A percentile compares a stretch with the other conserved stretches of the same genome.
These are phyloP conservation scores for Auricularia heimuer DNA, from an alignment of 768 basidiomycete genomes.

Conservation along the genomic window DNA sequence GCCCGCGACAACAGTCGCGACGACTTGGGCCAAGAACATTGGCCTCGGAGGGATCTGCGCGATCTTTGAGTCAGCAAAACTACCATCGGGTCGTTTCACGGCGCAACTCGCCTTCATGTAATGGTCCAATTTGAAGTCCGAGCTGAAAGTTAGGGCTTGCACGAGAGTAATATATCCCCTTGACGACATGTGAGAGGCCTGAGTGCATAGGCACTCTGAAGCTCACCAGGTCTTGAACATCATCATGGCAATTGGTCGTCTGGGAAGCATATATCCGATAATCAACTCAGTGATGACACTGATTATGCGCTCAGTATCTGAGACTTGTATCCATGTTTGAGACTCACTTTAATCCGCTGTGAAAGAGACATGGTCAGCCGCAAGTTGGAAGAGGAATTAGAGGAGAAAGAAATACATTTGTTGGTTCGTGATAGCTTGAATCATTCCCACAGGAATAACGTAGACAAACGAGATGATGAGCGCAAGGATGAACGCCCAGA, in stretches of 20 bases:
- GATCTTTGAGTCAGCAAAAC: no score
- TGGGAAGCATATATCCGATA: constrained; percentile 25
- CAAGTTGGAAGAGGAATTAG: constrained; percentile 8
- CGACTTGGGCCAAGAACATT: constrained; percentile 60
- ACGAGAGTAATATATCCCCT: constrained; percentile 24
- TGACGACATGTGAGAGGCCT: neutral
- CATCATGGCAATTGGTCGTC: constrained; percentile 23
- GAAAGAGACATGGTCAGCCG: constrained; percentile 2
- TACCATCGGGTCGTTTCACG: no score
- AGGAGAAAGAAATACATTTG: constrained; percentile 13
- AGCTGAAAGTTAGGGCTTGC: constrained; percentile 26
- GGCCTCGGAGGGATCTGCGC: constrained; percentile 43
- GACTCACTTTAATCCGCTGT: neutral
- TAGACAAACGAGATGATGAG: constrained; percentile 55
- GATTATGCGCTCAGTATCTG: neutral
- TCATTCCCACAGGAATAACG: constrained; percentile 63
- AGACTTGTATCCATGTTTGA: no score
- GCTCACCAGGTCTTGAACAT: constrained; percentile 15
- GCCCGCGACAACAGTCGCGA: constrained; percentile 23
- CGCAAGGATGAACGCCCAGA: constrained; percentile 64
- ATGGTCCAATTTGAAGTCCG: constrained; percentile 33
- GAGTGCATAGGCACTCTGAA: neutral
- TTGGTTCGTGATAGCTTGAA: constrained; percentile 28
- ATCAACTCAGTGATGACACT: constrained; percentile 27
- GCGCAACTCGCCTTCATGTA: constrained; percentile 18